These are phyloP conservation scores for Entomortierella beljakovae DNA, from an alignment of 192 early-diverging fungal species.

Conservation along the genomic window DNA sequence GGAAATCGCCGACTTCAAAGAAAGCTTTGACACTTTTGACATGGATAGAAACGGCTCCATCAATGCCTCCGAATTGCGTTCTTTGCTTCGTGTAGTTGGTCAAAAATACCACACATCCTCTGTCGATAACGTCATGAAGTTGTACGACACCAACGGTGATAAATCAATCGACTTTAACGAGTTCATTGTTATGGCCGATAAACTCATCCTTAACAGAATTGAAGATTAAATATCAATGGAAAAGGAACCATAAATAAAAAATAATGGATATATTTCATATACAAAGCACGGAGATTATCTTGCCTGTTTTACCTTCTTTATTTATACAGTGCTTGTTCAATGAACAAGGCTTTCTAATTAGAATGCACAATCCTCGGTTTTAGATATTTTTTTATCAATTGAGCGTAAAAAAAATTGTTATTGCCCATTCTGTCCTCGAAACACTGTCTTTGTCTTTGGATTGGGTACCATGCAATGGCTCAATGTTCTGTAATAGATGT, in stretches of 20 bases:
- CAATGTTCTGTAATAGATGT: no score
- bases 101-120: conserved; percentile 10
- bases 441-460: no score
- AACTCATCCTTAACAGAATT: conserved; percentile 27
- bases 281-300: no score
- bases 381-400: no score
- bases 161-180: conserved; percentile 40
- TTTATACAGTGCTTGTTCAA: no score
- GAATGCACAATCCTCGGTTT: no score
- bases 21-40: conserved; percentile 39
- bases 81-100: conserved; percentile 26
- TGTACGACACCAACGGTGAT: conserved; percentile 47
- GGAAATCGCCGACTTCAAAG: conserved; percentile 23
- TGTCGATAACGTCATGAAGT: conserved; percentile 4
- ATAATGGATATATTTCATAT: no score
- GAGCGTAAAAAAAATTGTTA: no score
- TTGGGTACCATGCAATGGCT: no score
- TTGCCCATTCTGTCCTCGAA: no score
- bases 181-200: conserved; percentile 21
- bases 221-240: neutral
- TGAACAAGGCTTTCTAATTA: no score
- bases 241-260: neutral
- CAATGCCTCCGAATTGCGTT: conserved; percentile 26
- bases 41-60: conserved; percentile 23
- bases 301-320: no score